Evolutionary conservation across 2,329 filamentous ascomycete species (phyloP), one percentile per base, ranked within the genome.

Genomic region (Aspergillus flavus): DNA sequence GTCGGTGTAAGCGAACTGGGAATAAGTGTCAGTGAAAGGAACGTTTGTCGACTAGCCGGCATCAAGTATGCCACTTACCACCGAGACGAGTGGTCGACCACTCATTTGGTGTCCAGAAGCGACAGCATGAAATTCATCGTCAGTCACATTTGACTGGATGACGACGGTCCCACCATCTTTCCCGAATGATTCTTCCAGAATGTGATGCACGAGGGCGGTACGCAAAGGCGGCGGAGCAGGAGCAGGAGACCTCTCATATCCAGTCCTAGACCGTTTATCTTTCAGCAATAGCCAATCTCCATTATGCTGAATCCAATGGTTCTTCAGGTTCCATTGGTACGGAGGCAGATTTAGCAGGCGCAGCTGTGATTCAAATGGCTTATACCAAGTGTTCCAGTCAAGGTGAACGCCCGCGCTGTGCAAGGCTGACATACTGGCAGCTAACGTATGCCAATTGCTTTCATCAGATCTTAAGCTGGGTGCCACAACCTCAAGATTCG

Each of bases 201-300:
- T 21, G 2, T 46, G n/a, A 6, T 46, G 43, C n/a, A 46, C 21
- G 19, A 46, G 43, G 2, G 43, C 9, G 43, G 43, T 46, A 4
- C 43, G 43, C 19, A 46, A 14, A 3, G 43, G 11, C 6, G n/a
- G 11, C 7, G 43, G 21, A 46, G 43, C 43, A 14, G n/a, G 21
- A 12, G 1, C 10, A 11, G 43, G 41, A n/a, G 21, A n/a, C 2
- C 41, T 43, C 10, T 21, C 10, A 21, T 11, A 7, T 11, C 16
- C 4, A 21, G 19, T n/a, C 19, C 6, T n/a, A 9, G 16, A 9
- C 19, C 6, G 11, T 23, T 90, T 85, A 61, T 82, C 88, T 81
- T 93, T 93, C 63, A 84, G 87, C 45, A 93, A 78, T 45, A 83
- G 86, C 89, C 90, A 93, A 75, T 92, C 88, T 63, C 91, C 89